Percentiles rank a stretch among this genome's conserved stretches.
Evolutionary conservation across 345 rosid species (phyloP).

Genomic region (Capsella bursapastoris): DNA sequence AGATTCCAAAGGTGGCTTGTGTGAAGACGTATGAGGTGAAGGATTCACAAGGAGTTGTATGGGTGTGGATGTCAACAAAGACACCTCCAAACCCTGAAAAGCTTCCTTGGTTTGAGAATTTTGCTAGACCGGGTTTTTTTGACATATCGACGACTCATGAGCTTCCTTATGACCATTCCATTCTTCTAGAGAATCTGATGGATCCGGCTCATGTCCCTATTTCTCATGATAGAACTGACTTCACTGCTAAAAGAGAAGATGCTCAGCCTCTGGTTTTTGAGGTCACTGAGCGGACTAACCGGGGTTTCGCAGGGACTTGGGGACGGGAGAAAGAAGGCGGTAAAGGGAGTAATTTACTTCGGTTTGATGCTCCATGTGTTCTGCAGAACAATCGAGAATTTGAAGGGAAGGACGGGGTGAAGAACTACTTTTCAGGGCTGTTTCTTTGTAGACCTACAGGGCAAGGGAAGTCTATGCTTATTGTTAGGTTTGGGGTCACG

Average conservation of each 20-base stretch:
- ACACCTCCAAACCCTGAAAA: slow-evolving; percentile 66
- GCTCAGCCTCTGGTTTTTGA: slow-evolving; percentile 78
- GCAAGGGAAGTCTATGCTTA: slow-evolving; percentile 96
- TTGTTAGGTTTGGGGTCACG: slow-evolving; percentile 83
- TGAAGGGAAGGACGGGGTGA: slow-evolving; percentile 65
- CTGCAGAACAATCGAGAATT: slow-evolving; percentile 74
- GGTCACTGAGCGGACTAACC: slow-evolving; percentile 69
- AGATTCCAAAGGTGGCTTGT: slow-evolving; percentile 86
- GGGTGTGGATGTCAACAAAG: slow-evolving; percentile 93
- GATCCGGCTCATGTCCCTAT: slow-evolving; percentile 97
- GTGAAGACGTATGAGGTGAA: slow-evolving; percentile 66
- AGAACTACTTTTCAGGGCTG: slow-evolving; percentile 71
- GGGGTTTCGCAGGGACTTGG: slow-evolving; percentile 95
- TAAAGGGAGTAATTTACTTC: slow-evolving; percentile 53
- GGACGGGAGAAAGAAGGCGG: slow-evolving; percentile 68
- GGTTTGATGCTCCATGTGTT: slow-evolving; percentile 86
- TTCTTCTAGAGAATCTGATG: slow-evolving; percentile 95
- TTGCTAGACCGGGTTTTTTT: slow-evolving; percentile 74
- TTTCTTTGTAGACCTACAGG: slow-evolving; percentile 96
- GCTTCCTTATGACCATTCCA: slow-evolving; percentile 95
- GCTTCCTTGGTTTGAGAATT: slow-evolving; percentile 92
- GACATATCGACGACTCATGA: slow-evolving; percentile 79
- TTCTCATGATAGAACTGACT: slow-evolving; percentile 91
- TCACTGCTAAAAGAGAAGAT: slow-evolving; percentile 84
- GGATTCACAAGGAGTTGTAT: slow-evolving; percentile 90